Conservation (phyloP, 1,139 yeast genomes). For the Lipomyces yarrowii region DNA sequence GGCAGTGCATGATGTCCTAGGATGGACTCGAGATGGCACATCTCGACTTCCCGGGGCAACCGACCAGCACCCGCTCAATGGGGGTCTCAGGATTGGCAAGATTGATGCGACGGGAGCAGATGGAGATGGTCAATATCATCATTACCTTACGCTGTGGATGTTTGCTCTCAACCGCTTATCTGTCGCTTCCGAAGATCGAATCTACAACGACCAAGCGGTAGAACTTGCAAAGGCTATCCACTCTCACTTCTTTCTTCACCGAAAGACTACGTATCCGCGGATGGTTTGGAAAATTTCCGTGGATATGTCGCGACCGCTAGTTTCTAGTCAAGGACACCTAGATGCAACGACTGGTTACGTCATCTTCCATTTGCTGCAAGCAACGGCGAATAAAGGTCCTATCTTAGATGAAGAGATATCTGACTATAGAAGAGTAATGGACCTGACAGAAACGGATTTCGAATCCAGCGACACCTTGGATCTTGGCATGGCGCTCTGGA, state of each 20-base stretch:
- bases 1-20: conserved; percentile 9
- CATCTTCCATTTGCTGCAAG: conserved; percentile 10
- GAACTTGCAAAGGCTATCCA: conserved; percentile 7
- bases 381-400: conserved; percentile 8
- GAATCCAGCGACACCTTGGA: conserved; percentile 10
- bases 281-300: conserved; percentile 12
- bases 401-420: conserved; percentile 10
- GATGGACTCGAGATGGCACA: conserved; percentile 11
- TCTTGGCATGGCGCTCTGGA: conserved; percentile 12
- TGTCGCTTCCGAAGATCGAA: conserved; percentile 6
- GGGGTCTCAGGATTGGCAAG: conserved; percentile 11
- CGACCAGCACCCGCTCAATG: conserved; percentile 5
- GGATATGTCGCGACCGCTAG: conserved; percentile 11
- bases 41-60: conserved; percentile 12
- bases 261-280: conserved; percentile 6
- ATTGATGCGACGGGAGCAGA: conserved; percentile 6
- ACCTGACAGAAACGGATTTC: neutral
- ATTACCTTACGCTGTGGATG: conserved; percentile 12
- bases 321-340: conserved; percentile 12
- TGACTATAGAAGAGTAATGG: conserved; percentile 8
- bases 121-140: conserved; percentile 13
- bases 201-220: conserved; percentile 8
- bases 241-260: conserved; percentile 8
- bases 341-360: conserved; percentile 9
- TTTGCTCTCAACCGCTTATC: conserved; percentile 12